These are phyloP conservation scores for Aspergillus saccharolyticus DNA, from an alignment of 495 filamentous ascomycete species.

Conservation along the genomic window DNA sequence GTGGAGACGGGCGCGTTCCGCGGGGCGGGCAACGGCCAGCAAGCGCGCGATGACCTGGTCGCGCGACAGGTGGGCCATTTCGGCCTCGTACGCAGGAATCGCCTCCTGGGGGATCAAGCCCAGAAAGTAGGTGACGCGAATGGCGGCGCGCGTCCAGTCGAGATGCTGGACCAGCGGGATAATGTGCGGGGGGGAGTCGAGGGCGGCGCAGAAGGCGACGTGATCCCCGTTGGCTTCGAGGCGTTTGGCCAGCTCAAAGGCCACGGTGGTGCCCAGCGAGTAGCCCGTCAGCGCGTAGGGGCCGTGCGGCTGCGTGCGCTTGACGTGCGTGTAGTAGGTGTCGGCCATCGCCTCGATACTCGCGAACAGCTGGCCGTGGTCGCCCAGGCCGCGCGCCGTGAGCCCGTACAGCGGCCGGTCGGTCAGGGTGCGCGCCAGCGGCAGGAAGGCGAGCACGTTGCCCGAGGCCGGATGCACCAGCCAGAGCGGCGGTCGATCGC, in stretches of 20 bases:
- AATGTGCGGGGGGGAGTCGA: constrained; percentile 1
- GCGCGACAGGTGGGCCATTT: neutral
- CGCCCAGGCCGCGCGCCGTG: neutral
- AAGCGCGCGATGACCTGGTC: neutral
- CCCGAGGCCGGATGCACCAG: neutral
- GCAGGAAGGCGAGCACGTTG: neutral
- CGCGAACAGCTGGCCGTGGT: neutral
- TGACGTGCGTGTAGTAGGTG: constrained; percentile 36
- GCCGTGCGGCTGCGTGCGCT: constrained; percentile 37
- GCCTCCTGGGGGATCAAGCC: neutral
- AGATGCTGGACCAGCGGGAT: neutral
- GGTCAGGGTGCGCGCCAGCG: neutral
- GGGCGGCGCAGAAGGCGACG: constrained; percentile 19
- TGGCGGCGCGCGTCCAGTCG: neutral
- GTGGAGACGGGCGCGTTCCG: neutral
- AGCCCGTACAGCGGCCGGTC: constrained; percentile 18
- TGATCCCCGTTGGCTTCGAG: constrained; percentile 26
- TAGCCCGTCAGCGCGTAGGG: constrained; percentile 52
- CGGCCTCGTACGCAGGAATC: neutral
- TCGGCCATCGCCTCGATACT: constrained; percentile 20
- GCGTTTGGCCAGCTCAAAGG: constrained; percentile 46
- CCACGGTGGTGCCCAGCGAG: constrained; percentile 42
- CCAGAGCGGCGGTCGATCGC: constrained; percentile 23
- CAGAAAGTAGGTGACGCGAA: neutral
- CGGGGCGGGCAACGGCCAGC: neutral